Evolutionary conservation across 176 grass and related monocot genomes (phyloP).

Genomic region (Oryza longistaminata): DNA sequence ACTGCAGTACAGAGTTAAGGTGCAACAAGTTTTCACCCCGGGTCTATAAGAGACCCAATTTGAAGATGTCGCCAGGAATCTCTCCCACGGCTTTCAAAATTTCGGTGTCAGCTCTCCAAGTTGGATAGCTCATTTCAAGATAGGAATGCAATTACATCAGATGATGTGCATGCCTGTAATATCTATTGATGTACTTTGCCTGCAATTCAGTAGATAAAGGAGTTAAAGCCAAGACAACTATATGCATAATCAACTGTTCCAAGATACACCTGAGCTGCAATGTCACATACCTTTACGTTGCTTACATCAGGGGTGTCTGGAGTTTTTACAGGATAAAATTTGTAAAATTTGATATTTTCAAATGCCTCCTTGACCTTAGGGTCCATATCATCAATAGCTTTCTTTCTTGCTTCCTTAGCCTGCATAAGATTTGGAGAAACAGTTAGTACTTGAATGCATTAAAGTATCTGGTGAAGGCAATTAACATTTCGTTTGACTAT

Average conservation of each 20-base stretch:
- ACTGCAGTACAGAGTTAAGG: slow-evolving; percentile 15
- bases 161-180: slow-evolving; percentile 64
- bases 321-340: slow-evolving; percentile 81
- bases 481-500: slow-evolving; percentile 6
- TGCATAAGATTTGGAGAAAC: slow-evolving; percentile 36
- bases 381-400: slow-evolving; percentile 84
- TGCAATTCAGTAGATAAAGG: slow-evolving; percentile 34
- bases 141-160: slow-evolving; percentile 49
- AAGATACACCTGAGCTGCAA: not conserved
- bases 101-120: not conserved
- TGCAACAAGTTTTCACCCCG: not conserved
- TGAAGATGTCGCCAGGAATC: slow-evolving; percentile 11
- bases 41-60: not conserved
- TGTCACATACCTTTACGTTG: slow-evolving; percentile 62
- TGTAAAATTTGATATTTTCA: slow-evolving; percentile 81
- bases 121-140: slow-evolving; percentile 34
- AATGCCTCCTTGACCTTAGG: slow-evolving; percentile 65
- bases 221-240: not conserved
- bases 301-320: slow-evolving; percentile 69
- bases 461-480: not conserved
- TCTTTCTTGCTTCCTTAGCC: slow-evolving; percentile 82
- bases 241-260: not conserved
- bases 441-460: not conserved
- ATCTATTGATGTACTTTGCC: slow-evolving; percentile 71
- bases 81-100: slow-evolving; percentile 24